Evolutionary conservation across 768 basidiomycete species (phyloP).

Genomic region (Tricholoma saponaceum): DNA sequence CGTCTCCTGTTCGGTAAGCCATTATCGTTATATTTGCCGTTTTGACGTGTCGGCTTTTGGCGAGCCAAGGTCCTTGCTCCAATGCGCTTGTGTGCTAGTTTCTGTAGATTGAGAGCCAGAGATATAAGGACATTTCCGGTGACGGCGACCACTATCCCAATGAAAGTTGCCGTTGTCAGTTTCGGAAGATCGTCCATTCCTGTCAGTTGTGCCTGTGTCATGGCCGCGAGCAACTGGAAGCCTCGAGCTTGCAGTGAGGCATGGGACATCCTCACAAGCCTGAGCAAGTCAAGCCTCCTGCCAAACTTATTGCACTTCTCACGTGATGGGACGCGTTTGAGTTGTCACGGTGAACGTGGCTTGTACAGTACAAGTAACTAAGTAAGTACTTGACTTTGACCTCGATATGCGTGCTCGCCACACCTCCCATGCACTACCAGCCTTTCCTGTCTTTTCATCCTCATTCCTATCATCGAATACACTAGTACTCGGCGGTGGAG

Average conservation of each 20-base stretch:
- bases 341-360: not conserved
- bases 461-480: constrained; percentile 70
- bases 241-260: not conserved
- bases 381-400: not conserved
- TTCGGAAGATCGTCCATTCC: constrained; percentile 45
- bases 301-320: not conserved
- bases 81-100: constrained; percentile 79
- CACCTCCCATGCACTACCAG: constrained; percentile 66
- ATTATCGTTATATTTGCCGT: not conserved
- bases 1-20: not conserved
- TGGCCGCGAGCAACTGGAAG: not conserved
- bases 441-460: constrained; percentile 88
- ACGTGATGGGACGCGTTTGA: constrained; percentile 13
- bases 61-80: constrained; percentile 31
- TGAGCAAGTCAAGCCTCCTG: not conserved
- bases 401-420: constrained; percentile 74
- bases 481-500: constrained; percentile 86
- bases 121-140: constrained; percentile 86
- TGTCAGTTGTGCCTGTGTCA: constrained; percentile 16
- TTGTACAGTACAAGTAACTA: too few relatives aligned
- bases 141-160: constrained; percentile 83
- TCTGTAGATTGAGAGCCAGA: constrained; percentile 89
- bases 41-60: not conserved
- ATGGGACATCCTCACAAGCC: not conserved
- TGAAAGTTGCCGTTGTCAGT: constrained; percentile 50